phyloP scores from a whole-genome alignment of 176 grass and related monocot genomes.

The Bonia amplexicaulis region DNA sequence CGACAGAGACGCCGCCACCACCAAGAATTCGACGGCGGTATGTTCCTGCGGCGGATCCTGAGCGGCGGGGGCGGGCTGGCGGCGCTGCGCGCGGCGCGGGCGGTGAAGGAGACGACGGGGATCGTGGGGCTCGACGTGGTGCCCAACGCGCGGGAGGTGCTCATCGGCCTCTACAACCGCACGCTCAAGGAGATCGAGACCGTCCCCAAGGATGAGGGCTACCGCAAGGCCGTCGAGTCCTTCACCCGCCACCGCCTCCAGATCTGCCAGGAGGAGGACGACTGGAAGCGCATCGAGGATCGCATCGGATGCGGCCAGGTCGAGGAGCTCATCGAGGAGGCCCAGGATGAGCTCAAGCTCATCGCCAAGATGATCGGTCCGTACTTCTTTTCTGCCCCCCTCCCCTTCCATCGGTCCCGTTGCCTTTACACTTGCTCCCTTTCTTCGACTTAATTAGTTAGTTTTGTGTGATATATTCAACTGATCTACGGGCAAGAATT shows the following conservation, averaged over 20 bases:
- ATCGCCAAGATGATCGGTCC: conserved; percentile 72
- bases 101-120: conserved; percentile 79
- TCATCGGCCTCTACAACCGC: conserved; percentile 71
- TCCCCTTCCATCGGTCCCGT: background rate
- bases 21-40: conserved; percentile 25
- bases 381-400: background rate
- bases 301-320: conserved; percentile 73
- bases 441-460: background rate
- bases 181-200: conserved; percentile 85
- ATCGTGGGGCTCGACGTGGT: conserved; percentile 90
- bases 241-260: conserved; percentile 78
- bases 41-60: conserved; percentile 83
- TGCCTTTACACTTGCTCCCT: background rate
- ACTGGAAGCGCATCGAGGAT: conserved; percentile 81
- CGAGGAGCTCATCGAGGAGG: conserved; percentile 94
- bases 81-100: conserved; percentile 39
- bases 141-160: conserved; percentile 70
- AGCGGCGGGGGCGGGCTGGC: conserved; percentile 46
- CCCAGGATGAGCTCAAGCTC: conserved; percentile 87
- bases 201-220: conserved; percentile 74
- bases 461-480: background rate
- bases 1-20: background rate
- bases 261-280: conserved; percentile 78
- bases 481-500: background rate
- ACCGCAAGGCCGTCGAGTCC: conserved; percentile 92